These are phyloP conservation scores for Euphrasia arctica DNA, from an alignment of 305 asterid species.

Conservation along the genomic window DNA sequence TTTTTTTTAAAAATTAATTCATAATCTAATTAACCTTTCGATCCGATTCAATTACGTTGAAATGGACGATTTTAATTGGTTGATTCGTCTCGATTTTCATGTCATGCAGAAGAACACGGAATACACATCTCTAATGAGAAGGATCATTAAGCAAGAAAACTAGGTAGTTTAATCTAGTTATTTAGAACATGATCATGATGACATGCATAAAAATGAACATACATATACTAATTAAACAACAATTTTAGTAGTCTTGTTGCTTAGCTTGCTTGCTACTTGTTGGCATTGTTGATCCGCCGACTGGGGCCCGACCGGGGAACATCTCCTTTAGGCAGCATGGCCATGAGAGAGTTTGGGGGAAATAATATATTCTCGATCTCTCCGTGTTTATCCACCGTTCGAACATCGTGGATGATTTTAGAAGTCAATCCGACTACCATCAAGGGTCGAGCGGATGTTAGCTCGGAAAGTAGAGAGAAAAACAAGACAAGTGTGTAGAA, in stretches of 20 bases:
- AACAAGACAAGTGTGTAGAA: constrained; percentile 14
- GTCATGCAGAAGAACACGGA: too few species aligned
- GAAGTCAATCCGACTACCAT: background rate
- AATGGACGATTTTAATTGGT: too few species aligned
- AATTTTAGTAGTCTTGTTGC: background rate
- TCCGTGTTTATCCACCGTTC: background rate
- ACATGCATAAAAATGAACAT: constrained; percentile 3
- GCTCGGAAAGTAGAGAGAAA: constrained; percentile 3
- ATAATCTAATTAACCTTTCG: too few species aligned
- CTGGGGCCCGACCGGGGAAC: constrained; percentile 56
- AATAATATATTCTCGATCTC: too few species aligned
- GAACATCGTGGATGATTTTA: background rate
- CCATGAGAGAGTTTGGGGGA: constrained; percentile 31
- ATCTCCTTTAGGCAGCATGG: constrained; percentile 50
- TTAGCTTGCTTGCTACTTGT: constrained; percentile 22
- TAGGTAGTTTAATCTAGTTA: background rate
- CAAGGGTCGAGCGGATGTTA: constrained; percentile 16
- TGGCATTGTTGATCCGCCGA: constrained; percentile 34
- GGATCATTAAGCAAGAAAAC: too few species aligned
- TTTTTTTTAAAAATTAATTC: too few species aligned
- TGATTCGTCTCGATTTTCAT: too few species aligned
- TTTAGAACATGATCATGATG: background rate
- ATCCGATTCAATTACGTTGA: too few species aligned
- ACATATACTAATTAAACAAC: background rate
- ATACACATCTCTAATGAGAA: too few species aligned